Conservation (phyloP, 1,284 basidiomycete genomes). For the Rhodotorula sp. region DNA sequence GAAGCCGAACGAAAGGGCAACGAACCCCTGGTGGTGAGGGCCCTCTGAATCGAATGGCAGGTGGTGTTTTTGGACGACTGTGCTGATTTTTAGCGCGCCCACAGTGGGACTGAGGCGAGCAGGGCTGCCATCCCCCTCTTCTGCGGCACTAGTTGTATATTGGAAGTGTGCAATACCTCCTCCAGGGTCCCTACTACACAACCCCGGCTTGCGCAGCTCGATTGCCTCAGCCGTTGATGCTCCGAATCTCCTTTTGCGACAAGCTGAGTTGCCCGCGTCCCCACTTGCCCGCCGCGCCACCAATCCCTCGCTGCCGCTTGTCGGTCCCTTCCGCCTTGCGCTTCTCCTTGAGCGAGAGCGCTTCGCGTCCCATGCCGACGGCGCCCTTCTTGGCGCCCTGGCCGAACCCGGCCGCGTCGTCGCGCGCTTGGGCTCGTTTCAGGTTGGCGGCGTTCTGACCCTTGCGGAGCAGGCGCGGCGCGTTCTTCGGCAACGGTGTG, state of each 20-base stretch:
- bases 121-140: no score
- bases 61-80: no score
- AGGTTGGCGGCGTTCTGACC: conserved; percentile 39
- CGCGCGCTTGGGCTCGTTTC: conserved; percentile 28
- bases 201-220: not conserved
- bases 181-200: no score
- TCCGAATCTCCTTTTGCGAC: conserved; percentile 29
- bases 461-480: conserved; percentile 26
- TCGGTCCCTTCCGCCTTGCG: conserved; percentile 29
- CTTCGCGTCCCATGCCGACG: conserved; percentile 19
- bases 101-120: conserved; percentile 29
- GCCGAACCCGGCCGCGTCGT: conserved; percentile 28
- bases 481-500: conserved; percentile 38
- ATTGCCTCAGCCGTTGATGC: conserved; percentile 9
- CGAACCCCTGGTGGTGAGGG: conserved; percentile 16
- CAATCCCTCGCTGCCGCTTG: conserved; percentile 36
- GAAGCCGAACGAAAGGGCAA: conserved; percentile 19
- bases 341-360: conserved; percentile 36
- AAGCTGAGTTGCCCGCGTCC: conserved; percentile 30
- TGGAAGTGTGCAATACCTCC: not conserved
- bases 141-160: not conserved
- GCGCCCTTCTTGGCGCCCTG: conserved; percentile 14
- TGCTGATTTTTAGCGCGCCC: no score
- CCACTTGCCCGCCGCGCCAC: conserved; percentile 31
- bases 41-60: no score